Conservation (phyloP, 2,329 filamentous ascomycete species). For the Colletotrichum chlorophyti region DNA sequence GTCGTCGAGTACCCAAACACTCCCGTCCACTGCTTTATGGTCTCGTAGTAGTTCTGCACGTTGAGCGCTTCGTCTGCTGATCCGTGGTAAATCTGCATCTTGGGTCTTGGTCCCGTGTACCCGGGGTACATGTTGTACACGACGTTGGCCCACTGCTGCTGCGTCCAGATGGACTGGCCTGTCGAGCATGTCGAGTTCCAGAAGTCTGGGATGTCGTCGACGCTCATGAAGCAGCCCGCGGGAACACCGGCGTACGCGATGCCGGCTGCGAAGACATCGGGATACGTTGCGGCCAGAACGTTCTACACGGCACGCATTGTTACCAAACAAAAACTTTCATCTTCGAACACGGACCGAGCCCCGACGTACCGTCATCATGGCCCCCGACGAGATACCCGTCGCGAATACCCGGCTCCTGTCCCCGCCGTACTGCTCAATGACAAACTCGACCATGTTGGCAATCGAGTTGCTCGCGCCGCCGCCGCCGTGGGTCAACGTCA, state of each 20-base stretch:
- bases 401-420: slow-evolving; percentile 55
- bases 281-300: slow-evolving; percentile 61
- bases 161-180: slow-evolving; percentile 52
- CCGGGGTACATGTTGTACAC: slow-evolving; percentile 57
- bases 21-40: slow-evolving; percentile 62
- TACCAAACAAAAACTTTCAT: neutral
- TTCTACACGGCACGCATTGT: slow-evolving; percentile 33
- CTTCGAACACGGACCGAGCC: too few relatives aligned
- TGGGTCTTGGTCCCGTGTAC: slow-evolving; percentile 55
- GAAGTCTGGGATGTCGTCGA: slow-evolving; percentile 46
- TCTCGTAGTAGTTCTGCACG: slow-evolving; percentile 63
- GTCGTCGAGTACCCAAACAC: slow-evolving; percentile 50
- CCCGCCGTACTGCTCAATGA: slow-evolving; percentile 53
- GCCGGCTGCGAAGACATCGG: slow-evolving; percentile 59
- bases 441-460: slow-evolving; percentile 60
- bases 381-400: slow-evolving; percentile 55
- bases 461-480: slow-evolving; percentile 59
- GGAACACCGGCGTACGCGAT: slow-evolving; percentile 60
- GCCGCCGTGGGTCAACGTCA: slow-evolving; percentile 55
- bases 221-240: slow-evolving; percentile 58
- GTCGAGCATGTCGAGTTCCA: slow-evolving; percentile 64
- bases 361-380: slow-evolving; percentile 55
- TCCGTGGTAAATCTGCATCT: slow-evolving; percentile 67
- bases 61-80: slow-evolving; percentile 55
- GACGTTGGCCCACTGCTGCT: slow-evolving; percentile 48